Percentiles rank a stretch among this genome's conserved stretches.
Conservation (phyloP, 2,329 filamentous ascomycete species). For the Penicillium sp. region DNA sequence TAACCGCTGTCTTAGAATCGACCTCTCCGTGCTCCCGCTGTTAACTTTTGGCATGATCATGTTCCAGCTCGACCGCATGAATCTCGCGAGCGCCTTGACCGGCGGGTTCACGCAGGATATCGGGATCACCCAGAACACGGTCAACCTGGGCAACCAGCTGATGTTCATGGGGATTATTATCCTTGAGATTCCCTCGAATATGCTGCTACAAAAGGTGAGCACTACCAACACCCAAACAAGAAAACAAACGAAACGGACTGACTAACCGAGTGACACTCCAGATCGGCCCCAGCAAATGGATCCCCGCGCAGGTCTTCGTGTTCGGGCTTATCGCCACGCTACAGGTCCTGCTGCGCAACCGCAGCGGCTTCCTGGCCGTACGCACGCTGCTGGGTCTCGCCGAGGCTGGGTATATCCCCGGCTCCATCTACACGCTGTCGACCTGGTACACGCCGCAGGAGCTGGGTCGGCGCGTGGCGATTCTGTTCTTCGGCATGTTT, state of each 20-base stretch:
- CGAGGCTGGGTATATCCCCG: constrained; percentile 60
- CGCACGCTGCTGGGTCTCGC: constrained; percentile 53
- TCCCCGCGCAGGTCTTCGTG: constrained; percentile 54
- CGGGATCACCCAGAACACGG: constrained; percentile 50
- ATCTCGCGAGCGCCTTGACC: constrained; percentile 57
- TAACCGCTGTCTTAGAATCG: constrained; percentile 41
- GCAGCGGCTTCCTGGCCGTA: constrained; percentile 51
- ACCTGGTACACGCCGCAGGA: constrained; percentile 57
- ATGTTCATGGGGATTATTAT: constrained; percentile 59
- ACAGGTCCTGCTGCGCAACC: constrained; percentile 50
- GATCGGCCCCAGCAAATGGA: constrained; percentile 56
- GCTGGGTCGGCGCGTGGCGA: constrained; percentile 52
- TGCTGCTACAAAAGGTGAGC: constrained; percentile 33
- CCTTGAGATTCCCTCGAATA: constrained; percentile 58
- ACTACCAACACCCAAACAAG: no score
- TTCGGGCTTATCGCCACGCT: constrained; percentile 55
- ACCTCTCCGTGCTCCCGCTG: constrained; percentile 54
- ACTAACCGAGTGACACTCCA: constrained; percentile 19
- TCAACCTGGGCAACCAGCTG: constrained; percentile 60
- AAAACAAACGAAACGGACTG: no score
- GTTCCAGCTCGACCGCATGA: constrained; percentile 60
- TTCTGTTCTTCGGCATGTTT: constrained; percentile 62
- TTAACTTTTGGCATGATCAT: constrained; percentile 57
- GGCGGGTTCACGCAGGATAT: constrained; percentile 54
- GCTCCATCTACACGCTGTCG: constrained; percentile 57